Evolutionary conservation across 305 asterid genomes (phyloP).

Genomic region (Fraxinus floribunda): DNA sequence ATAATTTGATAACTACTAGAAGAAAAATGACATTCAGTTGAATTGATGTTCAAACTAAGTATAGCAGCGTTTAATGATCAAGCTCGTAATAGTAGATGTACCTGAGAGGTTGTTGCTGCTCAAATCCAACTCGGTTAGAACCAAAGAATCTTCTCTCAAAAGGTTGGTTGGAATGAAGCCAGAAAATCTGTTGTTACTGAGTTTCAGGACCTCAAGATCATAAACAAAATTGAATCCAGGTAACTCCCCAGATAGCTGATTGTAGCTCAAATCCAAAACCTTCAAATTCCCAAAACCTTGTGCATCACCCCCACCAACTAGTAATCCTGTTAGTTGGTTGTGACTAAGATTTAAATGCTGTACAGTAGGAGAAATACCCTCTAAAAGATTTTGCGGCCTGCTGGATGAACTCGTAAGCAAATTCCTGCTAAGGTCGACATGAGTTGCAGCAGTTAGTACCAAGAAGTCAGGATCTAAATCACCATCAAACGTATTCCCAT

Average conservation of each 20-base stretch:
- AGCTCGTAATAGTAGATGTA: slow-evolving; percentile 22
- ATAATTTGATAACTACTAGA: neutral
- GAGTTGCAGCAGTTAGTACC: slow-evolving; percentile 65
- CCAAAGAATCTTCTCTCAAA: slow-evolving; percentile 78
- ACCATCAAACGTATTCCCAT: slow-evolving; percentile 81
- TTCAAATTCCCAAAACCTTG: slow-evolving; percentile 66
- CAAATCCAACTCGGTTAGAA: slow-evolving; percentile 73
- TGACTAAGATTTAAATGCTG: slow-evolving; percentile 76
- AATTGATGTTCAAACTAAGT: neutral
- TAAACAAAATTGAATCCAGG: slow-evolving; percentile 84
- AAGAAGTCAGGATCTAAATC: slow-evolving; percentile 60
- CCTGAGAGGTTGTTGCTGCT: slow-evolving; percentile 92
- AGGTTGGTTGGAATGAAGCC: slow-evolving; percentile 79
- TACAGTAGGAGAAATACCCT: slow-evolving; percentile 57
- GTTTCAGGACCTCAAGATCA: slow-evolving; percentile 78
- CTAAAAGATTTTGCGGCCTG: slow-evolving; percentile 41
- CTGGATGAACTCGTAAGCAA: slow-evolving; percentile 46
- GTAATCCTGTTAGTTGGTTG: slow-evolving; percentile 66
- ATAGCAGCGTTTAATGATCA: neutral
- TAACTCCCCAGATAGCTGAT: slow-evolving; percentile 81
- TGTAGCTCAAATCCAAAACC: slow-evolving; percentile 89
- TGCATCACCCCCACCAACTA: slow-evolving; percentile 61
- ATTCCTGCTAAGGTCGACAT: slow-evolving; percentile 82
- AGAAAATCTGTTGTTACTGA: slow-evolving; percentile 69
- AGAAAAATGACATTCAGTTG: neutral